Evolutionary conservation across 306 rosid genomes (phyloP).

Genomic region (Carpinus viminea): DNA sequence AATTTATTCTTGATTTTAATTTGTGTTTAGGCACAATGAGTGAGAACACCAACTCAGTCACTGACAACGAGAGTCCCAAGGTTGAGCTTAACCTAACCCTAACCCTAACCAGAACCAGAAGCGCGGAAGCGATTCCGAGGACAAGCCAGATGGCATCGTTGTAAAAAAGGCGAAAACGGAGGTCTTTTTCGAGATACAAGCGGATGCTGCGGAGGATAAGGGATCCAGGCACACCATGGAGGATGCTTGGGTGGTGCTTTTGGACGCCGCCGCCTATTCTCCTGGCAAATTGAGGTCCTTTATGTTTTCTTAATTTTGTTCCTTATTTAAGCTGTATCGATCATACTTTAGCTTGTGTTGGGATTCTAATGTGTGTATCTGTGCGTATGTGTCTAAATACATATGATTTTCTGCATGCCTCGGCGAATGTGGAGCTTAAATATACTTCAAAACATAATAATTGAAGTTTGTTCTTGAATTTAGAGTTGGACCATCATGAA

Average conservation of each 20-base stretch:
- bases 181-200: conserved; percentile 58
- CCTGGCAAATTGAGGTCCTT: conserved; percentile 69
- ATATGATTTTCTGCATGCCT: not conserved
- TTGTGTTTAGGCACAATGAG: conserved; percentile 31
- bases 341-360: not conserved
- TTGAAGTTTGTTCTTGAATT: not conserved
- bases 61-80: conserved; percentile 17
- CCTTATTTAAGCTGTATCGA: not conserved
- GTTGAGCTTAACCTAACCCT: conserved; percentile 11
- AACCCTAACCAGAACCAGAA: conserved; percentile 33
- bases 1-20: not conserved
- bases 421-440: not conserved
- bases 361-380: too few relatives aligned
- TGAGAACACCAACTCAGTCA: conserved; percentile 20
- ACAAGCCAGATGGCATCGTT: not conserved
- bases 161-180: conserved; percentile 47
- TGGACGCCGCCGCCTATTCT: conserved; percentile 56
- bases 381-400: too few relatives aligned
- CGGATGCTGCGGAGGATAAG: conserved; percentile 80
- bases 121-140: conserved; percentile 34
- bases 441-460: not conserved
- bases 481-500: not conserved
- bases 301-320: not conserved
- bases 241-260: conserved; percentile 73
- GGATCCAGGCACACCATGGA: conserved; percentile 87